Percentiles rank a stretch among this genome's conserved stretches.
Conservation (phyloP, 352 stramenopile species). For the Globisporangium iwayamae region DNA sequence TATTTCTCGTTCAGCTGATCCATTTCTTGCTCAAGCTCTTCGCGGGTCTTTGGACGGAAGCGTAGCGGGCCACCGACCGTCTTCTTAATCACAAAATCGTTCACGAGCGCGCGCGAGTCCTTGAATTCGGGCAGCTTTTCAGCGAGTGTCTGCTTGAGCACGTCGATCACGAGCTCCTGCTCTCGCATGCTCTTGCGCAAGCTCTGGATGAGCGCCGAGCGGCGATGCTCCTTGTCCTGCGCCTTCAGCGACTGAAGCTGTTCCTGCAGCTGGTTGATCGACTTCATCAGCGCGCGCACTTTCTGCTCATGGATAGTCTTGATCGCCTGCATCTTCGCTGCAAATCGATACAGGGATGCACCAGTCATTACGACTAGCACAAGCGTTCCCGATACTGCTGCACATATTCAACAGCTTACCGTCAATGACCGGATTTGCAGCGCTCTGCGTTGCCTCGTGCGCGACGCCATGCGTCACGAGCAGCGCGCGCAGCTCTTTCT, state of each 20-base stretch:
- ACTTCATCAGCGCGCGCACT: slow-evolving; percentile 84
- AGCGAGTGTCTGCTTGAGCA: slow-evolving; percentile 74
- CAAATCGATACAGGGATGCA: background rate
- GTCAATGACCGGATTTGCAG: slow-evolving; percentile 37
- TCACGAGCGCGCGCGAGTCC: slow-evolving; percentile 56
- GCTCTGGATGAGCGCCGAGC: slow-evolving; percentile 81
- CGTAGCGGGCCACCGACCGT: slow-evolving; percentile 65
- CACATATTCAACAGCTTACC: slow-evolving; percentile 18
- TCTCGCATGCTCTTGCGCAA: slow-evolving; percentile 73
- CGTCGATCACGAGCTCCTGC: slow-evolving; percentile 80
- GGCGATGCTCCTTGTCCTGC: slow-evolving; percentile 84
- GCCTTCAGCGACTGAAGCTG: slow-evolving; percentile 67
- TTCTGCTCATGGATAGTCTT: slow-evolving; percentile 70
- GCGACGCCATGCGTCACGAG: slow-evolving; percentile 40
- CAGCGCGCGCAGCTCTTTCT: slow-evolving; percentile 52
- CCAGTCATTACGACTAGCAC: background rate
- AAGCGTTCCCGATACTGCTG: background rate
- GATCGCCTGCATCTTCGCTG: slow-evolving; percentile 64
- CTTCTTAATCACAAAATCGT: slow-evolving; percentile 87
- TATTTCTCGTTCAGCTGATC: slow-evolving; percentile 69
- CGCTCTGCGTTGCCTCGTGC: slow-evolving; percentile 20
- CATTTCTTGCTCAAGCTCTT: slow-evolving; percentile 87
- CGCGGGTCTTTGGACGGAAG: slow-evolving; percentile 80
- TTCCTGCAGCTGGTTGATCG: slow-evolving; percentile 78
- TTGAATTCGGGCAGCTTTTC: slow-evolving; percentile 69